phyloP scores from a whole-genome alignment of 208 protist species.

The Leishmania gerbilli region DNA sequence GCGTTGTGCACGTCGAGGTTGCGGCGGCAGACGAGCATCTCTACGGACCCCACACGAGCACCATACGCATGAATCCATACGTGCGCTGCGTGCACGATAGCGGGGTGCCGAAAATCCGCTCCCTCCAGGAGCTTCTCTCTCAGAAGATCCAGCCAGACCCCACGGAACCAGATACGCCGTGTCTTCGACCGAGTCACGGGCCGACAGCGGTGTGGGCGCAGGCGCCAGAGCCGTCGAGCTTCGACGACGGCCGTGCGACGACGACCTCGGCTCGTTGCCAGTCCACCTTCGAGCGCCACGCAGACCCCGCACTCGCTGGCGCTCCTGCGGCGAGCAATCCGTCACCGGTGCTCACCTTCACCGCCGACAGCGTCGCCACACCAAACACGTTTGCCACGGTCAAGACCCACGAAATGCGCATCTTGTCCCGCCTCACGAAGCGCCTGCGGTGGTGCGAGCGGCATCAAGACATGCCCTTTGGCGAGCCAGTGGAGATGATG shows the following conservation, averaged over 20 bases:
- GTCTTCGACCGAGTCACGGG: conserved; percentile 29
- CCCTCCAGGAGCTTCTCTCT: conserved; percentile 55
- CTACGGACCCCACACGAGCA: conserved; percentile 27
- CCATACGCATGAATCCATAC: conserved; percentile 56
- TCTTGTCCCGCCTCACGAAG: conserved; percentile 27
- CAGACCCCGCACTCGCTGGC: background rate
- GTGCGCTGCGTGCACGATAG: conserved; percentile 56
- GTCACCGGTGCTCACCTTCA: conserved; percentile 38
- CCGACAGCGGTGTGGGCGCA: background rate
- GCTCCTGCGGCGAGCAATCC: background rate
- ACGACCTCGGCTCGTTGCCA: background rate
- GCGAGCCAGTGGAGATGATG: conserved; percentile 28
- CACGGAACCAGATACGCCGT: conserved; percentile 60
- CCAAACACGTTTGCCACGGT: conserved; percentile 70
- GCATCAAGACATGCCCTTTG: conserved; percentile 27
- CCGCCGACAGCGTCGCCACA: conserved; percentile 54
- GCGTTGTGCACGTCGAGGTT: background rate
- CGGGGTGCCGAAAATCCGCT: conserved; percentile 44
- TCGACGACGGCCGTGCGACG: background rate
- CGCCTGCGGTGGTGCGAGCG: conserved; percentile 21
- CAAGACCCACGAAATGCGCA: conserved; percentile 34
- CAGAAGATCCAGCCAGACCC: conserved; percentile 18
- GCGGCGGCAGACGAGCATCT: conserved; percentile 1
- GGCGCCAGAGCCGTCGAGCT: conserved; percentile 13
- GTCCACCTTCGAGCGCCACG: background rate